These are phyloP conservation scores for Neopestalotiopsis sp. DNA, from an alignment of 2,329 filamentous ascomycete species.

Conservation along the genomic window DNA sequence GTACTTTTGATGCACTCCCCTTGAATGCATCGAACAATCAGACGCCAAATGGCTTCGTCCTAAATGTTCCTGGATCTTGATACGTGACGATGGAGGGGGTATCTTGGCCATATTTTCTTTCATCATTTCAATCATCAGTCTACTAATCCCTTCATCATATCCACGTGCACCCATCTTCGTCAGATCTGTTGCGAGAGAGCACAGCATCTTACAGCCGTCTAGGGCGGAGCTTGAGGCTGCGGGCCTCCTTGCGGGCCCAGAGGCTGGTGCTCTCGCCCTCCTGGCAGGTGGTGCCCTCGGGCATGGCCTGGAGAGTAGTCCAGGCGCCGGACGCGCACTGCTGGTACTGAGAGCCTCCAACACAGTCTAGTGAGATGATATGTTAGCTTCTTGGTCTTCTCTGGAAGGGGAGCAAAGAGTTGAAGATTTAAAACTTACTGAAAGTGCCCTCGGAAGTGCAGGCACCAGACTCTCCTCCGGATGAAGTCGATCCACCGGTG, in stretches of 20 bases:
- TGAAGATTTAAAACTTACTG: background rate
- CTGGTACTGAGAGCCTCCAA: constrained; percentile 36
- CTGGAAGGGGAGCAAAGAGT: constrained; percentile 31
- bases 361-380: constrained; percentile 23
- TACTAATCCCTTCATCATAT: no score
- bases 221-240: background rate
- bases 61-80: no score
- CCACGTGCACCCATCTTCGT: no score
- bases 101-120: no score
- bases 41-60: no score
- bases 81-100: no score
- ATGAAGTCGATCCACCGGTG: no score
- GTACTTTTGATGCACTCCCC: no score
- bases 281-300: constrained; percentile 34
- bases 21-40: no score
- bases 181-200: no score
- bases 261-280: constrained; percentile 33
- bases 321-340: constrained; percentile 39
- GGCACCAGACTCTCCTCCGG: constrained; percentile 32
- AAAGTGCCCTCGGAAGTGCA: constrained; percentile 34
- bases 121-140: no score
- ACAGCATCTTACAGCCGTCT: background rate
- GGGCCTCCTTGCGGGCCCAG: constrained; percentile 24
- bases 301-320: constrained; percentile 33
- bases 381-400: no score